Conservation (phyloP, 2,329 filamentous ascomycete species). For the Zalaria sp. region DNA sequence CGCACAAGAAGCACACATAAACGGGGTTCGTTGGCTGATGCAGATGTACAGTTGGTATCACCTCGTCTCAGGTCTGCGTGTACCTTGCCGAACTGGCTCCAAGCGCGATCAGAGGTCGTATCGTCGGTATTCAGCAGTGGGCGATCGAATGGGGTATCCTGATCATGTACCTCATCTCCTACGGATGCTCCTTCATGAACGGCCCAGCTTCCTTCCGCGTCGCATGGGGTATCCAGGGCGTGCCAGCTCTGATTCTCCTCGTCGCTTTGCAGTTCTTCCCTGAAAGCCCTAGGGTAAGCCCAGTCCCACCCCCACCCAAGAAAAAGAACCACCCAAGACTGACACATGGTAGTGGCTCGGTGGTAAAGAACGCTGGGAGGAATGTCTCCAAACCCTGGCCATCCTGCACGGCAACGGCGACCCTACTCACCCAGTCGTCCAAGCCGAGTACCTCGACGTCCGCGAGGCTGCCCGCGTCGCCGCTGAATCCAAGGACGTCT, state of each 20-base stretch:
- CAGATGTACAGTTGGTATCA: constrained; percentile 56
- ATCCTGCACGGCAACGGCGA: constrained; percentile 30
- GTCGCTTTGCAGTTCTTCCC: constrained; percentile 31
- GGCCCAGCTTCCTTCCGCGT: constrained; percentile 43
- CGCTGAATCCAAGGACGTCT: constrained; percentile 23
- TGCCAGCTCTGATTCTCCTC: constrained; percentile 30
- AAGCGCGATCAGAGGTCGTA: constrained; percentile 35
- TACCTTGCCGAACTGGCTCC: constrained; percentile 75
- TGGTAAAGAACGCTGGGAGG: constrained; percentile 29
- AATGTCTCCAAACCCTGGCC: constrained; percentile 28
- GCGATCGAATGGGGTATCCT: constrained; percentile 58
- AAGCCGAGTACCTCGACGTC: constrained; percentile 34
- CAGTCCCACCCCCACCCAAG: no score
- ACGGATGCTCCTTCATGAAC: constrained; percentile 43
- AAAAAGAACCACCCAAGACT: no score
- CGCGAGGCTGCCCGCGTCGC: constrained; percentile 22
- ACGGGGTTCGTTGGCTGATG: no score
- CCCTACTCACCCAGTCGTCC: constrained; percentile 28
- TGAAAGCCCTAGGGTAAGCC: constrained; percentile 21
- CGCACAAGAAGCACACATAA: no score
- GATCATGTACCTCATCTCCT: constrained; percentile 49
- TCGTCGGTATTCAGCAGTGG: constrained; percentile 55
- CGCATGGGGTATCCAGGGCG: constrained; percentile 41
- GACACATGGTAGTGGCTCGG: constrained; percentile 24
- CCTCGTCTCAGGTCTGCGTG: constrained; percentile 84